Conservation (phyloP, 2,329 filamentous ascomycete species). For the Penicillium sclerotiorum region DNA sequence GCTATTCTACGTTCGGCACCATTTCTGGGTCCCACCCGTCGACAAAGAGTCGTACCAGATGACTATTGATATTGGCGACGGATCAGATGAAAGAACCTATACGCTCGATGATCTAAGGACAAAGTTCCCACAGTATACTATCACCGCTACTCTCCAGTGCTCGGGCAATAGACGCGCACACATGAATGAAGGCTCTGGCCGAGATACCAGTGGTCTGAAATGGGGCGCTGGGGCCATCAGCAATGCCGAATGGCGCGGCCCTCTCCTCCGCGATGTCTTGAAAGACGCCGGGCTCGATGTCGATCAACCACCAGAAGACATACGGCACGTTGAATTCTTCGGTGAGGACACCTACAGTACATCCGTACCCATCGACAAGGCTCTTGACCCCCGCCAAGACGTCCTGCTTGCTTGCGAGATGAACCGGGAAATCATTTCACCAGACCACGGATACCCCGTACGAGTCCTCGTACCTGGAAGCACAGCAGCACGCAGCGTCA, state of each 20-base stretch:
- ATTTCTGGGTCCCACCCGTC: constrained; percentile 63
- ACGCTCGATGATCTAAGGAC: constrained; percentile 57
- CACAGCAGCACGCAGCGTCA: constrained; percentile 68
- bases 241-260: constrained; percentile 62
- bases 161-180: constrained; percentile 62
- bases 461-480: constrained; percentile 65
- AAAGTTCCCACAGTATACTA: constrained; percentile 54
- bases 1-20: constrained; percentile 63
- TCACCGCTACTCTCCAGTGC: constrained; percentile 62
- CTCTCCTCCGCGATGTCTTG: constrained; percentile 58
- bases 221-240: constrained; percentile 64
- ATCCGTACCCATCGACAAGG: constrained; percentile 62
- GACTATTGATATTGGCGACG: constrained; percentile 60
- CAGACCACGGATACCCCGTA: constrained; percentile 68
- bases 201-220: constrained; percentile 59
- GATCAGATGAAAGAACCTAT: constrained; percentile 53
- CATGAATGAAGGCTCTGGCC: constrained; percentile 55
- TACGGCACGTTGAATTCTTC: constrained; percentile 60
- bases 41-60: constrained; percentile 50
- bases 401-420: constrained; percentile 66
- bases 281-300: constrained; percentile 57
- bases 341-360: constrained; percentile 64
- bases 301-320: constrained; percentile 35
- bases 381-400: constrained; percentile 63
- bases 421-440: constrained; percentile 65